Evolutionary conservation across 306 rosid species (phyloP).

Genomic region (Bauhinia variegata): DNA sequence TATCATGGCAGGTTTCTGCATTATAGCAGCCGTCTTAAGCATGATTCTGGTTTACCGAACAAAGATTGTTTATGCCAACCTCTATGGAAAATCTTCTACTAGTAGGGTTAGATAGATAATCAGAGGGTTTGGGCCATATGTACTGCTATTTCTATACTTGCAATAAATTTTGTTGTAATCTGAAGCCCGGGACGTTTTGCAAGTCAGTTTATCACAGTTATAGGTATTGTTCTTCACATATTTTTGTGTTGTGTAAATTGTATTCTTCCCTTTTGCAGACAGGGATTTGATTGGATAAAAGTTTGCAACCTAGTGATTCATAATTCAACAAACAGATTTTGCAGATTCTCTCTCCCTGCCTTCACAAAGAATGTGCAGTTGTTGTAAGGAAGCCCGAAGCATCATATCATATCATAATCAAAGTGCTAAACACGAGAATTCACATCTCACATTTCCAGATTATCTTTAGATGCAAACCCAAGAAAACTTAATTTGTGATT

Average conservation of each 20-base stretch:
- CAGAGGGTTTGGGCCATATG: constrained; percentile 12
- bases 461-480: no score
- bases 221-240: constrained; percentile 22
- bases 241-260: neutral
- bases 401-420: no score
- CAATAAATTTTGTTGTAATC: constrained; percentile 9
- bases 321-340: no score
- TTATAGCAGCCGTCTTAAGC: constrained; percentile 63
- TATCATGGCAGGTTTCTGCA: constrained; percentile 73
- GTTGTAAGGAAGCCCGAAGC: no score
- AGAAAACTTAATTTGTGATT: no score
- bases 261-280: constrained; percentile 21
- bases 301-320: no score
- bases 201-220: constrained; percentile 13
- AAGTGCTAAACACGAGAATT: no score
- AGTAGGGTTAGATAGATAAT: constrained; percentile 24
- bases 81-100: constrained; percentile 68
- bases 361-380: no score
- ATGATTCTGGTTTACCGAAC: constrained; percentile 78
- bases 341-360: no score
- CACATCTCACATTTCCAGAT: no score
- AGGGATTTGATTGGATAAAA: neutral
- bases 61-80: constrained; percentile 65
- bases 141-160: constrained; percentile 15
- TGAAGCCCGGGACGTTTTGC: constrained; percentile 26